phyloP scores from a whole-genome alignment of 805 yeast species.

The Yarrowia bubula region DNA sequence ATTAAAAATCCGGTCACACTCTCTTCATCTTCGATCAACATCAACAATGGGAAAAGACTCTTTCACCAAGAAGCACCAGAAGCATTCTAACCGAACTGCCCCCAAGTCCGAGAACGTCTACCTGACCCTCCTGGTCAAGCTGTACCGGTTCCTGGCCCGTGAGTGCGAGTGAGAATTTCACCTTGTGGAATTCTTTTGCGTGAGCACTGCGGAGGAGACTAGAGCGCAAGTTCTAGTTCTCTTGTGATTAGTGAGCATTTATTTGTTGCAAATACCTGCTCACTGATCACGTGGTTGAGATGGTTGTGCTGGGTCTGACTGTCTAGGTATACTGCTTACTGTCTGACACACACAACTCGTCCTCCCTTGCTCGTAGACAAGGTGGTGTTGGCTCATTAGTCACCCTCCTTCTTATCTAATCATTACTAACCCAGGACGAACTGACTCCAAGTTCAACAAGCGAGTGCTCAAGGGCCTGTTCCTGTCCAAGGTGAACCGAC shows the following conservation, averaged over 20 bases:
- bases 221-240: too few relatives aligned
- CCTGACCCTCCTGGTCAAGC: constrained; percentile 96
- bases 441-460: constrained; percentile 97
- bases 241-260: too few relatives aligned
- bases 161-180: constrained; percentile 47
- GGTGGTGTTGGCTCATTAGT: too few relatives aligned
- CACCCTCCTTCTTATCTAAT: neutral
- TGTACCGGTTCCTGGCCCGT: constrained; percentile 99
- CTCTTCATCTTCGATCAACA: constrained; percentile 5
- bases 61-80: constrained; percentile 92
- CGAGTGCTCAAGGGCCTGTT: constrained; percentile 89
- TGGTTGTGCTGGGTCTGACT: too few relatives aligned
- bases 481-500: constrained; percentile 98
- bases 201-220: constrained; percentile 15
- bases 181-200: neutral
- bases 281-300: too few relatives aligned
- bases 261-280: too few relatives aligned
- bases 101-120: constrained; percentile 99
- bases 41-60: constrained; percentile 91
- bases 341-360: too few relatives aligned
- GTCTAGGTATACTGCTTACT: too few relatives aligned
- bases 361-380: too few relatives aligned
- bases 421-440: constrained; percentile 67
- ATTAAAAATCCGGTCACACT: neutral
- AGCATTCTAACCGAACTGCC: constrained; percentile 95